Base-by-base conservation (phyloP, 495 filamentous ascomycete genomes). In the Sordaria brevicollis region DNA sequence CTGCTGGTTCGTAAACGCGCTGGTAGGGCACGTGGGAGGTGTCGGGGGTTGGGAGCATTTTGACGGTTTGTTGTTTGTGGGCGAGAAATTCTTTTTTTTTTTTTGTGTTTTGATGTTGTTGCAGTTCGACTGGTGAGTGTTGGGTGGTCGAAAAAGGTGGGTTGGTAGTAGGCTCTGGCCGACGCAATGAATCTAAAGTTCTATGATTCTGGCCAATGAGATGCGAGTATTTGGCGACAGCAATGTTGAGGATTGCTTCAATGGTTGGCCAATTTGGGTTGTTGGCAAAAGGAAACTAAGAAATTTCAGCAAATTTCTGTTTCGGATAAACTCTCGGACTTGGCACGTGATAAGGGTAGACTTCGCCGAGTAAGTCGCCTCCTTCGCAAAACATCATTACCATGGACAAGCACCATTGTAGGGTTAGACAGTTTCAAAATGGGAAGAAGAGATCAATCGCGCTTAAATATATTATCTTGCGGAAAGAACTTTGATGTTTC, bases 11-110 rank as follows among this genome's bases (percentile, higher is more conserved):
- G 81, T 99, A 99, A 74, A 97, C 87, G 34, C 88, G 88, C 76
- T 91, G 83, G 79, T 92, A 93, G 69, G 91, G 86, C 69, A 97
- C 90, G 81, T 99, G 95, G 25, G 90, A 89, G 19, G 95, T 99
- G 67, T 91, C 91, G 1, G 95, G 95, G 11, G 94, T 99, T 9
- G 93, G 93, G 17, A 98, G 88, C 93, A 97, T 96, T 9, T 69
- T 72, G 35, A 65, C 17, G 54, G 34, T 54, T n/a, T 39, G 21
- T 39, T 49, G 19, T 2, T 21, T 34, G 35, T 17, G 17, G 67
- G 65, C 67, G 25, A 65, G 36, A 13, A 4, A 6, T 39, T 39
- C 4, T 5, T 54, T 25, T 29, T 6, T 21, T 65, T 54, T 41
- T 62, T 5, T 49, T 65, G 49, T 69, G n/a, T 67, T 67, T 68